These are phyloP conservation scores for Gentiana straminea DNA, from an alignment of 257 asterid genomes.

Conservation along the genomic window DNA sequence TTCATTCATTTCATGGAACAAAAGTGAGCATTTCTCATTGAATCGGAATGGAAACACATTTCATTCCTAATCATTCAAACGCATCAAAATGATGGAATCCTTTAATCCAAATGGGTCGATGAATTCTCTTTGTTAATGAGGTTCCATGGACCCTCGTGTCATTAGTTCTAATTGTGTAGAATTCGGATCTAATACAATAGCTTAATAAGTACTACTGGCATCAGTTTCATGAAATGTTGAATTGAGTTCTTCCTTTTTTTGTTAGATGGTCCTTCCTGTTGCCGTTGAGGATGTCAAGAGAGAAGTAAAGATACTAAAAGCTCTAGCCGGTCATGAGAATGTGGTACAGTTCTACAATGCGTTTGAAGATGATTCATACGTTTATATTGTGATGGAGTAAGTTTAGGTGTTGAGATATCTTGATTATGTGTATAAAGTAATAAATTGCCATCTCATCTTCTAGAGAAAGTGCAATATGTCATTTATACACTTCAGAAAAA, in stretches of 20 bases:
- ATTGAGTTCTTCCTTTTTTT: constrained; percentile 8
- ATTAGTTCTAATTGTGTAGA: neutral
- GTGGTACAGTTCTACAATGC: constrained; percentile 93
- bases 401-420: constrained; percentile 20
- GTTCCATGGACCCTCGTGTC: too few relatives aligned
- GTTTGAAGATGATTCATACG: constrained; percentile 79
- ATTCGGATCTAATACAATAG: neutral
- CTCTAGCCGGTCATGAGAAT: constrained; percentile 93
- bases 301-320: constrained; percentile 92
- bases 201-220: neutral
- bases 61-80: too few relatives aligned
- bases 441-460: neutral
- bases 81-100: too few relatives aligned
- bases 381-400: constrained; percentile 97
- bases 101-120: too few relatives aligned
- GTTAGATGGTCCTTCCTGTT: constrained; percentile 92
- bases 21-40: too few relatives aligned
- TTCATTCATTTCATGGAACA: too few relatives aligned
- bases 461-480: neutral
- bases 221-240: neutral
- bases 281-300: constrained; percentile 98
- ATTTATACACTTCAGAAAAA: too few relatives aligned
- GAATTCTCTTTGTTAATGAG: too few relatives aligned
- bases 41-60: too few relatives aligned
- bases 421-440: neutral